These are phyloP conservation scores for Trametes pubescens DNA, from an alignment of 1,284 basidiomycete genomes.

Conservation along the genomic window DNA sequence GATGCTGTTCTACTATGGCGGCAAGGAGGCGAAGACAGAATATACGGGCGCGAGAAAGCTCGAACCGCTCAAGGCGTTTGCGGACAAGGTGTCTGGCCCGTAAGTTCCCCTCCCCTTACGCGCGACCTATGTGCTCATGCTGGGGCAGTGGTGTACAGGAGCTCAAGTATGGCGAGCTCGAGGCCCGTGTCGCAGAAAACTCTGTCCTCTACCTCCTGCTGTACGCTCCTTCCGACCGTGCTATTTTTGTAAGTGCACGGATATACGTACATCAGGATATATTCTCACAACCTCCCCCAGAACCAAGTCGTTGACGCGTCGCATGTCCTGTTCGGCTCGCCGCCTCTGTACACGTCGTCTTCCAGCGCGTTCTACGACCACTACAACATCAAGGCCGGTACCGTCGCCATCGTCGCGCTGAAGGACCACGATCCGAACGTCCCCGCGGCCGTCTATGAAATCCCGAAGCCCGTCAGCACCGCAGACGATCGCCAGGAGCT, in stretches of 20 bases:
- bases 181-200: constrained; percentile 58
- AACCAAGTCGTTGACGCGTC: constrained; percentile 56
- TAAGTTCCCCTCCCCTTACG: constrained; percentile 16
- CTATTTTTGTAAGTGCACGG: constrained; percentile 51
- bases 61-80: constrained; percentile 74
- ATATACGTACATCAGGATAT: not conserved
- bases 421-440: constrained; percentile 68
- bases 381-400: constrained; percentile 57
- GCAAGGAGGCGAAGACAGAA: constrained; percentile 61
- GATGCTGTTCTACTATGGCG: constrained; percentile 73
- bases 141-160: constrained; percentile 50
- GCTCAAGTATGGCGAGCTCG: constrained; percentile 62
- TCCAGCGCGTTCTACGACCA: constrained; percentile 55
- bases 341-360: constrained; percentile 69
- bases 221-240: constrained; percentile 55
- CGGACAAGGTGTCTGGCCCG: constrained; percentile 61
- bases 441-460: constrained; percentile 44
- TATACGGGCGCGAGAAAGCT: constrained; percentile 76
- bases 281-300: constrained; percentile 42
- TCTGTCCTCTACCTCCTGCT: constrained; percentile 81
- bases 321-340: constrained; percentile 71
- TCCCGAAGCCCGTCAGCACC: constrained; percentile 20
- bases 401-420: constrained; percentile 73
- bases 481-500: constrained; percentile 27
- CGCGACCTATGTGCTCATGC: constrained; percentile 15